Base-by-base conservation (phyloP, 768 basidiomycete species). In the Leucosporidium scottii region DNA sequence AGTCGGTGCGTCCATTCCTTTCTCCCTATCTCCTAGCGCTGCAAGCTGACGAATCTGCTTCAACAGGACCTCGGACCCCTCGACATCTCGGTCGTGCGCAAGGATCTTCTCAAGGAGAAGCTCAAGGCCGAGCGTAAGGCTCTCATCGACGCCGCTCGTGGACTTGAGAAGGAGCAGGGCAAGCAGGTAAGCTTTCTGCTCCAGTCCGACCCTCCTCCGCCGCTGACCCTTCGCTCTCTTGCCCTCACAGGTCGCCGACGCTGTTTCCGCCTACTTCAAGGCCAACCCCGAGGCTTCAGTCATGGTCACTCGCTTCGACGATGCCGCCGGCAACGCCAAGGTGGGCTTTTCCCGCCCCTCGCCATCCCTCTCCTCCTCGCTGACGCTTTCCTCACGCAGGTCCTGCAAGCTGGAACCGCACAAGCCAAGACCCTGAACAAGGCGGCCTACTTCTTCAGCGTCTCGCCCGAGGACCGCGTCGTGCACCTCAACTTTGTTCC, bases 401-500 rank as follows among this genome's bases (percentile, higher is more conserved):
- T 88, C 61, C 81, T 93, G 56, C 88, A 90, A 78, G 84, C 82
- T 54, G 81, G 91, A n/a, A 81, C 87, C 27, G 79, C 84, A 23
- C 86, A 89, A 74, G 89, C 85, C n/a, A 91, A 86, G 80, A 87
- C 88, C 74, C 82, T 92, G 3, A 81, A 81, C 47, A 98, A 93
- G 79, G 84, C 89, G 5, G 83, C 90, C 25, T 98, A 97, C 78
- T 84, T 97, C 21, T 89, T 98, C 81, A 91, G 87, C 74, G 80
- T 84, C 23, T 91, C 96, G 73, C 84, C 85, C 63, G 82, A 81
- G 53, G 83, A 82, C 65, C 94, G 88, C 77, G 86, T 98, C 68
- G 86, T 87, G 18, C 93, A 98, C 76, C 86, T 87, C 65, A 98
- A 97, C 79, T 87, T 83, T 73, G 83, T 97, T 54, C 85, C 87